phyloP scores from a whole-genome alignment of 108 stramenopile genomes.

The Chaetoceros muelleri region DNA sequence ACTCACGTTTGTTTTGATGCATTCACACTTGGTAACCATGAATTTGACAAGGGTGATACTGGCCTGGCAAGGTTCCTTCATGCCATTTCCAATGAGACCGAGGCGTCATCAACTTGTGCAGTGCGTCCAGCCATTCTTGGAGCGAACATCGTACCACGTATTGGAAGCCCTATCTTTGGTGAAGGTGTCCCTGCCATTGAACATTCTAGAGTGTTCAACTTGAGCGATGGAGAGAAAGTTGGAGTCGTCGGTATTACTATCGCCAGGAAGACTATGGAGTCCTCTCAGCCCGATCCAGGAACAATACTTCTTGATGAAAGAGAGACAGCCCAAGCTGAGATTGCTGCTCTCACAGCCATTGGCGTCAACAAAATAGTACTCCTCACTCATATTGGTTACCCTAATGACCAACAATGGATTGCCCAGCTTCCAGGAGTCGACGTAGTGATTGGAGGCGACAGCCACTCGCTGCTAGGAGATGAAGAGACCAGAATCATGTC shows the following conservation, averaged over 20 bases:
- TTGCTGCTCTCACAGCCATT: constrained; percentile 18
- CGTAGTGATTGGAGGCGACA: constrained; percentile 40
- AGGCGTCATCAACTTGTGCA: not conserved
- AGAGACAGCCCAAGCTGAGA: constrained; percentile 13
- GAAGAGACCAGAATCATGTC: constrained; percentile 3
- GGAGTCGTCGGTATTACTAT: constrained; percentile 29
- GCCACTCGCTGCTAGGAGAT: constrained; percentile 31
- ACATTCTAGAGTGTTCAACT: not conserved
- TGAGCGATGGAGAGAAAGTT: constrained; percentile 23
- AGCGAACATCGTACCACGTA: not conserved
- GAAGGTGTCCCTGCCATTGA: not conserved
- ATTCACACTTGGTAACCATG: constrained; percentile 40
- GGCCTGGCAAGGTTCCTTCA: constrained; percentile 23
- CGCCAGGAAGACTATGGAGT: constrained; percentile 9
- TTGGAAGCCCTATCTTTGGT: not conserved
- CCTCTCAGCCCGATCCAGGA: constrained; percentile 28
- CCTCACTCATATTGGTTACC: constrained; percentile 36
- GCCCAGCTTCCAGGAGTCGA: constrained; percentile 38
- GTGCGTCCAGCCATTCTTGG: not conserved
- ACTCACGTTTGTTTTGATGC: constrained; percentile 31
- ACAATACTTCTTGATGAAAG: constrained; percentile 31
- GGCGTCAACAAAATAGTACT: constrained; percentile 43
- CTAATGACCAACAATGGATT: constrained; percentile 16
- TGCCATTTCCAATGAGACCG: not conserved
- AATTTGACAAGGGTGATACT: constrained; percentile 45